phyloP scores from a whole-genome alignment of 2,329 filamentous ascomycete genomes.

The Penicillium thymicola region DNA sequence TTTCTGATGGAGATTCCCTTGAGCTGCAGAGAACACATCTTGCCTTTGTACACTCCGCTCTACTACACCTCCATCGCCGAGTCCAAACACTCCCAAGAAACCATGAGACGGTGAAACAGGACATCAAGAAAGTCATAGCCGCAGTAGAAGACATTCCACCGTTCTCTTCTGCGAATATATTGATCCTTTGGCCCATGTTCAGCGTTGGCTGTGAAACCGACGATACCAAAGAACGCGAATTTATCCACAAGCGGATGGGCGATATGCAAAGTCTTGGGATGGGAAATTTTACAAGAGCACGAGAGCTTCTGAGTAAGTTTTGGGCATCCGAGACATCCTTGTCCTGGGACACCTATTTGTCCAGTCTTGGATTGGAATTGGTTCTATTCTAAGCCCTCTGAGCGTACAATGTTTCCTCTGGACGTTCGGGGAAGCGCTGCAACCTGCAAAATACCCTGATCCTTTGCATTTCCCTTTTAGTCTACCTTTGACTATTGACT shows the following conservation, averaged over 20 bases:
- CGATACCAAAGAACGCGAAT: conserved; percentile 10
- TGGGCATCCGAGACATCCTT: conserved; percentile 21
- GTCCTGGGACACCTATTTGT: conserved; percentile 24
- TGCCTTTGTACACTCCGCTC: conserved; percentile 27
- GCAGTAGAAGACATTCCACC: conserved; percentile 19
- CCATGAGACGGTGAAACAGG: conserved; percentile 19
- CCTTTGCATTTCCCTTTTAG: too few species aligned
- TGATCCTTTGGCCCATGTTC: conserved; percentile 35
- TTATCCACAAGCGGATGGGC: conserved; percentile 25
- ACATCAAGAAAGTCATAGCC: conserved; percentile 19
- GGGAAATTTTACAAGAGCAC: conserved; percentile 29
- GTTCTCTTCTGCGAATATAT: conserved; percentile 26
- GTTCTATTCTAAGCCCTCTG: conserved; percentile 22
- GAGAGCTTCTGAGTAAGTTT: conserved; percentile 17
- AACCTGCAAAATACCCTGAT: too few species aligned
- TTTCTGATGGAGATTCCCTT: background rate
- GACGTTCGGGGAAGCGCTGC: too few species aligned
- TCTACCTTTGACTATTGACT: too few species aligned
- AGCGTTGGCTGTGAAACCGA: conserved; percentile 30
- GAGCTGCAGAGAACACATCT: conserved; percentile 24
- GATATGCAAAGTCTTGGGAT: conserved; percentile 29
- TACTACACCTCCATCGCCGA: conserved; percentile 29
- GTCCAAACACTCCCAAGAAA: conserved; percentile 20
- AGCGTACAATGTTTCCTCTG: too few species aligned
- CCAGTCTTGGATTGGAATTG: conserved; percentile 20